Evolutionary conservation across 257 asterid species (phyloP), one percentile per base, ranked within the genome.

Genomic region (Mitragyna speciosa): DNA sequence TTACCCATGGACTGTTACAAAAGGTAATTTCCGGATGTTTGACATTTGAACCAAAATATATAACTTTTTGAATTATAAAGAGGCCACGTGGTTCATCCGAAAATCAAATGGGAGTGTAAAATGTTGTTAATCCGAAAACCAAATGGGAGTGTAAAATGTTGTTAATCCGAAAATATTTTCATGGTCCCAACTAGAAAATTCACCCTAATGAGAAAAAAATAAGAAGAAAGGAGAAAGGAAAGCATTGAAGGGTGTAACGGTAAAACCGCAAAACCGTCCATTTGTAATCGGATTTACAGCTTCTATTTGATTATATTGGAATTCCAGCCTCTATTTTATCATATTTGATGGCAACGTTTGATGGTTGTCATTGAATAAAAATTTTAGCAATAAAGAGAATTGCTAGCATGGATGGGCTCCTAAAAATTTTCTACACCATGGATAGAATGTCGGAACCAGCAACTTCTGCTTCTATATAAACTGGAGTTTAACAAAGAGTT

Each of bases 401-500:
- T 28, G 43, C 17, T 47, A 33, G 68, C 73, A 71, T 41, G 16
- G 78, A 73, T 36, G 39, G 39, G 14, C 82, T 75, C 86, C 87
- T 78, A 67, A 69, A 82, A 72, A 47, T 33, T 68, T 36, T 80
- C 79, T 61, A 14, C 73, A 77, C 84, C 81, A 4, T 41, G 52
- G 87, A 83, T n/a, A 65, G 31, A 70, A 83, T 51, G 49, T 78
- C 71, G 82, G 85, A 81, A 76, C 28, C 43, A 56, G 45, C 75
- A 71, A 43, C 63, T 59, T 41, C 70, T n/a, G 59, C 33, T 36
- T 15, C 69, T 81, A 79, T 80, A 85, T 72, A 81, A 78, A 71
- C 79, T 45, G 77, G 6, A 1, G 22, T 63, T n/a, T 15, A 9
- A 36, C 15, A 1, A 45, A 5, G 19, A 79, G 19, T 56, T 73